Base-by-base conservation (phyloP, 176 grass and related monocot genomes). In the Otatea glauca region DNA sequence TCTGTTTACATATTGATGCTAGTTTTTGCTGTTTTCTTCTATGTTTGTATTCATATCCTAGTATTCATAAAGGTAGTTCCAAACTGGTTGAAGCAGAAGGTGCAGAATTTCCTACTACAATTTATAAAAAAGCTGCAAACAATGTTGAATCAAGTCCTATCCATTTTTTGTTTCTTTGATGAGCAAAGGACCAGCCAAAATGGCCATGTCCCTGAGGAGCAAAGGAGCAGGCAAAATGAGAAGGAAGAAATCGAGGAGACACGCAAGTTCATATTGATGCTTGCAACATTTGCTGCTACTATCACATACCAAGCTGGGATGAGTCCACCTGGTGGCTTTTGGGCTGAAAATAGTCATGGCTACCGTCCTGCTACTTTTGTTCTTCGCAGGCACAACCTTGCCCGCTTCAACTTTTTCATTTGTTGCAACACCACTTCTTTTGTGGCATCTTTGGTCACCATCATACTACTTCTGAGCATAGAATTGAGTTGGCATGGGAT, bases 321-420 rank as follows among this genome's bases (percentile, higher is more conserved):
- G 72, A 84, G 34, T 61, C 87, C 73, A 9, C 87, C 80, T 12
- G 80, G 74, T 72, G 87, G 87, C 16, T 84, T 89, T 55, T 84
- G 87, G 87, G 74, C 49, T 72, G 81, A 3, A 21, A 71, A 89
- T 69, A 0, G 0, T 2, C 15, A 73, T 34, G 34, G 18, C 1
- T 67, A 79, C 44, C 65, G 45, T 65, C 51, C 78, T 21, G 81
- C 59, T 84, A 84, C 81, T 38, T 84, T 44, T 65, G 29, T 84
- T 75, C 81, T 84, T 73, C 81, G 29, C 32, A 65, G 44, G 34
- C 61, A 75, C 70, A 50, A 84, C 29, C 81, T 75, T 20, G 13
- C 1, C 44, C 81, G 70, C 18, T 75, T 51, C 34, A 84, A 84
- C 12, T 24, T 75, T 75, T 84, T 75, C 34, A 38, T 74, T 49